Evolutionary conservation across 2,329 filamentous ascomycete species (phyloP), one percentile per base, ranked within the genome.

Genomic region (Orbilia blumenaviensis): DNA sequence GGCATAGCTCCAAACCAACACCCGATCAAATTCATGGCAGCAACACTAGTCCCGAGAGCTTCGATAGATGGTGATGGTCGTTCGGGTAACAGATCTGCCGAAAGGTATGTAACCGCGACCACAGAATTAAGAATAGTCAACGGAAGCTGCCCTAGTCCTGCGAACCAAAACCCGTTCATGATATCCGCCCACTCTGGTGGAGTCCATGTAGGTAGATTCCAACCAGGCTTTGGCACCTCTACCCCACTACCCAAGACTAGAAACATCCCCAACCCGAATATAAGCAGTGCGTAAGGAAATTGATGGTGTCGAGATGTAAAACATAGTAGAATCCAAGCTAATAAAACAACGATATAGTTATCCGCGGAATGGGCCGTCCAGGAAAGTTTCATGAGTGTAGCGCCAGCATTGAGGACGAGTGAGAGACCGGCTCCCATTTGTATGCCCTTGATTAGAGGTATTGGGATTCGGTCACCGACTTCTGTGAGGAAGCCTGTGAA

Each of bases 1-100:
- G 94, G 95, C 95, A 97, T 98, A 3, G 91, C 91, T 54, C 94
- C 94, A 80, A 97, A 96, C 92, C 92, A 96, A 80, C 92, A 94
- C 14, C 91, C 91, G 0, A 91, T 82, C 2, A 97, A 84, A 81
- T 98, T 98, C 88, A 97, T 96, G 1, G 86, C 80, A 0, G 90
- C 90, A 2, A 98, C 92, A 66, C 92, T 96, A 74, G 94, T 82
- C 0, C 94, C 94, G 29, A 98, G 86, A 0, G 89, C 86, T 0
- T 92, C 94, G 4, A 93, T 90, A 0, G 88, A 89, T 0, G 93
- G 92, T 0, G 89, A 85, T 0, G 88, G 87, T 2, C 91, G 83
- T 0, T 88, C 84, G 0, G 93, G 92, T 2, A 97, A 85, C 9
- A 98, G 86, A 80, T 96, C 92, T 0, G 87, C 85, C 0, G 92